Evolutionary conservation across 371 early-diverging fungal species (phyloP).

Genomic region (Syncephalastrum racemosum): DNA sequence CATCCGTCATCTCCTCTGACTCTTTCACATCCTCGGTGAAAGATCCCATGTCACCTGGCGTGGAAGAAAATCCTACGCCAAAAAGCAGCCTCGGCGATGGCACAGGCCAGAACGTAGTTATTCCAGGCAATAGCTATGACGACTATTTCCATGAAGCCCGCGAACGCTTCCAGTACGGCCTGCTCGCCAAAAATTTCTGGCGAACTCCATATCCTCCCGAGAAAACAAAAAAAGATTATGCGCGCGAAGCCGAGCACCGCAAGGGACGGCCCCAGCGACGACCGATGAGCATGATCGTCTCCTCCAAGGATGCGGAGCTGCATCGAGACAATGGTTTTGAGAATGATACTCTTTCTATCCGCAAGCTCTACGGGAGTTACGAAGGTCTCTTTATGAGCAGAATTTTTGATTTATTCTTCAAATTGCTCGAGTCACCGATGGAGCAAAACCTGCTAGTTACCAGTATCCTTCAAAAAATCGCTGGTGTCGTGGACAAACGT

Average conservation of each 20-base stretch:
- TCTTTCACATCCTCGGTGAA: constrained; percentile 28
- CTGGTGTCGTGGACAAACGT: constrained; percentile 48
- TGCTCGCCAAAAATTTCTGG: constrained; percentile 52
- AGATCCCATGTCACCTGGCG: background rate
- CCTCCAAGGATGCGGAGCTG: constrained; percentile 15
- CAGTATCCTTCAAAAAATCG: constrained; percentile 49
- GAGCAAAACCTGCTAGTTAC: constrained; percentile 51
- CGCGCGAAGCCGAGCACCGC: constrained; percentile 44
- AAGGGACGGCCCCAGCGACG: constrained; percentile 36
- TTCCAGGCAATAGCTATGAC: constrained; percentile 52
- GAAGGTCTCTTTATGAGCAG: constrained; percentile 48
- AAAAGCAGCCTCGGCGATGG: constrained; percentile 5
- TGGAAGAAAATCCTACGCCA: constrained; percentile 10
- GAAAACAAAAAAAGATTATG: constrained; percentile 35
- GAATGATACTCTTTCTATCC: background rate
- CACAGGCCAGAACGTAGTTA: constrained; percentile 23
- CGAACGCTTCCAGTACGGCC: constrained; percentile 47
- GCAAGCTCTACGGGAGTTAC: constrained; percentile 28
- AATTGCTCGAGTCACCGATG: constrained; percentile 43
- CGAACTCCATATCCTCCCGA: constrained; percentile 46
- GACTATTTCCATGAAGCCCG: constrained; percentile 56
- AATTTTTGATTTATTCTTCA: constrained; percentile 47
- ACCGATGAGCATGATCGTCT: constrained; percentile 33
- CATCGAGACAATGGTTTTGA: constrained; percentile 8
- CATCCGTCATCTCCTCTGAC: constrained; percentile 37